Evolutionary conservation across 2,329 filamentous ascomycete species (phyloP).

Genomic region (Aureobasidium lini): DNA sequence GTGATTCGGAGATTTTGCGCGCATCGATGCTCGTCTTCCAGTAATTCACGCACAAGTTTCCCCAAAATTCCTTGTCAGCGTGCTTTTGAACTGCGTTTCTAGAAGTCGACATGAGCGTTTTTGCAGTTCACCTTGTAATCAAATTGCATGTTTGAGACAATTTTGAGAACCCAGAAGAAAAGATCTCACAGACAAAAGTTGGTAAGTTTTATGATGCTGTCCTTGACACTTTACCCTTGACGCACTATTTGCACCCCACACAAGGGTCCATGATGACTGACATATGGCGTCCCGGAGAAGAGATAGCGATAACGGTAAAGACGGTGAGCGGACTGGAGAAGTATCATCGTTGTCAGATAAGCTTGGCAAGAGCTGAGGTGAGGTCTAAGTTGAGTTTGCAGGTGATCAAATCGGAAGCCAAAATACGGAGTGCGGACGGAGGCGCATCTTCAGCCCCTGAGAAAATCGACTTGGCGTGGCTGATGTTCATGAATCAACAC

Average conservation of each 20-base stretch:
- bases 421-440: not conserved
- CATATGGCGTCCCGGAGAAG: not conserved
- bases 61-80: too few relatives aligned
- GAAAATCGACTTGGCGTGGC: not conserved
- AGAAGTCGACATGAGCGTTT: too few relatives aligned
- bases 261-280: not conserved
- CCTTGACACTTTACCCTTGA: not conserved
- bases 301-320: not conserved
- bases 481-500: not conserved
- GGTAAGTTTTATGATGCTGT: not conserved
- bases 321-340: not conserved
- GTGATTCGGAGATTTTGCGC: too few relatives aligned
- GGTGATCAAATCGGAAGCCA: not conserved
- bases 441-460: not conserved
- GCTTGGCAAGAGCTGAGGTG: not conserved
- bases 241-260: not conserved
- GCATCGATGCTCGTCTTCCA: too few relatives aligned
- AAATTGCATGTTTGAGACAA: too few relatives aligned
- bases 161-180: too few relatives aligned
- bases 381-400: not conserved
- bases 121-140: too few relatives aligned
- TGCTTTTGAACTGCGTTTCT: too few relatives aligned
- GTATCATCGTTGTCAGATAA: not conserved
- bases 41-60: too few relatives aligned
- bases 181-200: too few relatives aligned